phyloP scores from a whole-genome alignment of 768 basidiomycete genomes.

The Mycena galericulata region DNA sequence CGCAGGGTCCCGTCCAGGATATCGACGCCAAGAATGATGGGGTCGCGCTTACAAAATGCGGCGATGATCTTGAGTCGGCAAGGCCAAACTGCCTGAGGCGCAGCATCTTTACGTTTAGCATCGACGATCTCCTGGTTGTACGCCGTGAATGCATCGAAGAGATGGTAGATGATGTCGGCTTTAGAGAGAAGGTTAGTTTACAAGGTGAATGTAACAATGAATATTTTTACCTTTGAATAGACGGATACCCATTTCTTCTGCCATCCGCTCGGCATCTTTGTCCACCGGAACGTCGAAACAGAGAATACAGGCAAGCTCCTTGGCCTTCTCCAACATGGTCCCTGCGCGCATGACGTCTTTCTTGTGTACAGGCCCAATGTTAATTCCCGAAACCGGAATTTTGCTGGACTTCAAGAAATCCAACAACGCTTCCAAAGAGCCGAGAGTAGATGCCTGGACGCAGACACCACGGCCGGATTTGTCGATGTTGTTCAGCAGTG shows the following conservation, averaged over 20 bases:
- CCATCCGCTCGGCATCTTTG: constrained; percentile 91
- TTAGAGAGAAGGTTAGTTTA: constrained; percentile 29
- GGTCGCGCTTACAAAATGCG: constrained; percentile 97
- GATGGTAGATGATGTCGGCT: constrained; percentile 99
- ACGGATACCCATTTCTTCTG: constrained; percentile 93
- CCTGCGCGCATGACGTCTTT: constrained; percentile 93
- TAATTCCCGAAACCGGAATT: constrained; percentile 97
- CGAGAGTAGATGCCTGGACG: constrained; percentile 97
- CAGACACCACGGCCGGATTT: constrained; percentile 97
- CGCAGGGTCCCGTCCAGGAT: constrained; percentile 93
- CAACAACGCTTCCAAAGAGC: constrained; percentile 94
- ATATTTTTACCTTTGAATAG: constrained; percentile 85
- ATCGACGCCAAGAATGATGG: constrained; percentile 96
- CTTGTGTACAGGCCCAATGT: constrained; percentile 97
- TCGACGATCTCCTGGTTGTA: constrained; percentile 94
- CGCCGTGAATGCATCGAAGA: constrained; percentile 95
- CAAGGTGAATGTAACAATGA: constrained; percentile 11
- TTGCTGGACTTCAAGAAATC: constrained; percentile 96
- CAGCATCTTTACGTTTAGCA: constrained; percentile 92
- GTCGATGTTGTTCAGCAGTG: constrained; percentile 89
- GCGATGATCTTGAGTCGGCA: constrained; percentile 93
- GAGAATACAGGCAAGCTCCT: constrained; percentile 94
- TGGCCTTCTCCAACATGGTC: constrained; percentile 95
- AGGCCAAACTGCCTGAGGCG: constrained; percentile 97
- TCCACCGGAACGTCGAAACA: constrained; percentile 97